A percentile compares a stretch with the other conserved stretches of the same genome.
phyloP scores from a whole-genome alignment of 2,329 filamentous ascomycete species.

The Penicillium frequentans region DNA sequence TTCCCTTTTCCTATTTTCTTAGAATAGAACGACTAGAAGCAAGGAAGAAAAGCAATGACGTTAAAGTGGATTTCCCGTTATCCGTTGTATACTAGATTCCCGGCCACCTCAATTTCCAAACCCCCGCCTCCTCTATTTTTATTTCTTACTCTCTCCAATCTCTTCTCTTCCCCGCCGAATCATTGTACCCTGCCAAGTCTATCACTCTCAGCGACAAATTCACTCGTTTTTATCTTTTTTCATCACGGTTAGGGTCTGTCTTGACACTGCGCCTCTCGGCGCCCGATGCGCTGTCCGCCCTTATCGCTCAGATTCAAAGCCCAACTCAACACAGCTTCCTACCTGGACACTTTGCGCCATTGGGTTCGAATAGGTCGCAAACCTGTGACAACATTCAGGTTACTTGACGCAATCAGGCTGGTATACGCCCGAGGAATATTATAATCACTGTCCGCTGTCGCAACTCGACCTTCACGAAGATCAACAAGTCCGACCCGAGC shows the following conservation, averaged over 20 bases:
- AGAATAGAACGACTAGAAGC: background rate
- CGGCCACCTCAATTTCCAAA: constrained; percentile 30
- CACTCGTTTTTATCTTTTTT: background rate
- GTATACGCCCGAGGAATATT: background rate
- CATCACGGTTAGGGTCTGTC: background rate
- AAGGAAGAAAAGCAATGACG: background rate
- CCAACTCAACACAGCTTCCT: background rate
- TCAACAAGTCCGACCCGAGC: background rate
- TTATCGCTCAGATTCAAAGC: constrained; percentile 5
- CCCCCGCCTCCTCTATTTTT: constrained; percentile 12
- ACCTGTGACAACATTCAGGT: background rate
- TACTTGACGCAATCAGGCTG: background rate
- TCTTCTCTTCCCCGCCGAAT: background rate
- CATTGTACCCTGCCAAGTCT: background rate
- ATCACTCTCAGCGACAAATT: background rate
- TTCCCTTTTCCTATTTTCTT: background rate
- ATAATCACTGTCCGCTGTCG: background rate
- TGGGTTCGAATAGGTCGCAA: background rate
- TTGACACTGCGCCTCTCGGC: constrained; percentile 12
- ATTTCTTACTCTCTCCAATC: constrained; percentile 1
- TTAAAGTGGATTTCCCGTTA: background rate
- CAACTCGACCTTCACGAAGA: background rate
- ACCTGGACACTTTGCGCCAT: background rate
- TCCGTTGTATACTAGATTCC: constrained; percentile 16
- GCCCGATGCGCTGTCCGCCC: constrained; percentile 27